A percentile compares a stretch with the other conserved stretches of the same genome.
phyloP scores from a whole-genome alignment of 495 filamentous ascomycete species.

The Neurospora hispaniola region DNA sequence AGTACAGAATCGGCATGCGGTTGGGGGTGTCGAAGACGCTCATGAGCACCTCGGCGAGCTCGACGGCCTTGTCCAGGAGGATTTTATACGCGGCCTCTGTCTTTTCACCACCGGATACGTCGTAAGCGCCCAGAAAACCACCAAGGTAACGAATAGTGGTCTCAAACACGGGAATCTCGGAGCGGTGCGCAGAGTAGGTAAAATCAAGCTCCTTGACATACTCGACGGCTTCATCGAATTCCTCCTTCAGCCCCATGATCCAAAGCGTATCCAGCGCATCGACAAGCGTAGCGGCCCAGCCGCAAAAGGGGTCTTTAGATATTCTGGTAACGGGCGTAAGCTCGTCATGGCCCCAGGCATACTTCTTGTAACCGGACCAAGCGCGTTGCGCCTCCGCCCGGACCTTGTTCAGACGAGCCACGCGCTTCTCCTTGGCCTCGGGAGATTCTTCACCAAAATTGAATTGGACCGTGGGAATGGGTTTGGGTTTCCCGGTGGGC shows the following conservation, averaged over 20 bases:
- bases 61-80: conserved; percentile 76
- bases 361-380: conserved; percentile 73
- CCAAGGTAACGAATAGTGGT: conserved; percentile 83
- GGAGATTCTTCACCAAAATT: conserved; percentile 53
- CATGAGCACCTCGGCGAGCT: conserved; percentile 82
- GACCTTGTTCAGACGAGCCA: conserved; percentile 56
- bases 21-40: conserved; percentile 95
- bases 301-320: conserved; percentile 69
- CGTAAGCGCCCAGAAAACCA: conserved; percentile 73
- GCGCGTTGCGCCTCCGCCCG: conserved; percentile 65
- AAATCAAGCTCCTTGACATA: conserved; percentile 80
- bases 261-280: conserved; percentile 90
- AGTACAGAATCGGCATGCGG: conserved; percentile 83
- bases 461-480: conserved; percentile 68
- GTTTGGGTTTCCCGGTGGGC: conserved; percentile 56
- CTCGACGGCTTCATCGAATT: conserved; percentile 78
- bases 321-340: conserved; percentile 55
- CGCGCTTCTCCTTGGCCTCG: conserved; percentile 48
- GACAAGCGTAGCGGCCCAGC: conserved; percentile 90
- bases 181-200: conserved; percentile 51
- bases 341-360: conserved; percentile 83
- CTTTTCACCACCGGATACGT: conserved; percentile 53
- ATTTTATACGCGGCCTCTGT: conserved; percentile 36
- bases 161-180: conserved; percentile 71
- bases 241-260: conserved; percentile 87